Evolutionary conservation across 108 stramenopile genomes (phyloP).

Genomic region (Thalassiosira profunda): DNA sequence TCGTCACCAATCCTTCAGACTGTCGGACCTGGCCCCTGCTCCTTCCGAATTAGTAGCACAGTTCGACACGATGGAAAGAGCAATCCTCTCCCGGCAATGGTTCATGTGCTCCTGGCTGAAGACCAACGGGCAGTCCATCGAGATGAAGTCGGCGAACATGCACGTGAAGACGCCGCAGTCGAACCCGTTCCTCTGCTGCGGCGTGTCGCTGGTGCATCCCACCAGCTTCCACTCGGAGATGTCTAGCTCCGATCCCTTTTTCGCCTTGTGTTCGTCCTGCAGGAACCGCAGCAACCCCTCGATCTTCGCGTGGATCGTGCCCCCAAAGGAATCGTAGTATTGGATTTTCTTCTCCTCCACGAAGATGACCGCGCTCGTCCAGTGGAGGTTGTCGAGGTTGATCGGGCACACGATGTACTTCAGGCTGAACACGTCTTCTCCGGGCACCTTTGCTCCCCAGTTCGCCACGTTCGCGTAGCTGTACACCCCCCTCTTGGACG

Average conservation of each 20-base stretch:
- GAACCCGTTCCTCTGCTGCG: constrained; percentile 85
- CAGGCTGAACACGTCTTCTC: constrained; percentile 91
- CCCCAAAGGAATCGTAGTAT: constrained; percentile 83
- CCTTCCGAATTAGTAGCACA: no score
- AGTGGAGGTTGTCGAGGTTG: constrained; percentile 91
- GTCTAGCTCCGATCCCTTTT: constrained; percentile 73
- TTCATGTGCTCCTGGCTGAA: constrained; percentile 83
- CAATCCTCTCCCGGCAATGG: constrained; percentile 86
- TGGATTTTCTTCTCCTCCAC: constrained; percentile 89
- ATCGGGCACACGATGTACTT: constrained; percentile 95
- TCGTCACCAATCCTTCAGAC: no score
- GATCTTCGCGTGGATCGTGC: constrained; percentile 57
- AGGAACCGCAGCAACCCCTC: constrained; percentile 75
- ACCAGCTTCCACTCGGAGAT: constrained; percentile 76
- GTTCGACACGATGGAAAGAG: constrained; percentile 85
- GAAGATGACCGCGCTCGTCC: constrained; percentile 92
- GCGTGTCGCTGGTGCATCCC: constrained; percentile 60
- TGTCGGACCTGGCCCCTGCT: no score
- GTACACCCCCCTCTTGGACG: constrained; percentile 66
- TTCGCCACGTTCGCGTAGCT: constrained; percentile 92
- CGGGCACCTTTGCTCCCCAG: constrained; percentile 93
- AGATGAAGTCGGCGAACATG: constrained; percentile 90
- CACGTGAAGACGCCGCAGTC: constrained; percentile 95
- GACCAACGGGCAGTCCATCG: constrained; percentile 71
- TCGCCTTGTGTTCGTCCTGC: constrained; percentile 86